Base-by-base conservation (phyloP, 2,329 filamentous ascomycete species). In the Biscogniauxia marginata region DNA sequence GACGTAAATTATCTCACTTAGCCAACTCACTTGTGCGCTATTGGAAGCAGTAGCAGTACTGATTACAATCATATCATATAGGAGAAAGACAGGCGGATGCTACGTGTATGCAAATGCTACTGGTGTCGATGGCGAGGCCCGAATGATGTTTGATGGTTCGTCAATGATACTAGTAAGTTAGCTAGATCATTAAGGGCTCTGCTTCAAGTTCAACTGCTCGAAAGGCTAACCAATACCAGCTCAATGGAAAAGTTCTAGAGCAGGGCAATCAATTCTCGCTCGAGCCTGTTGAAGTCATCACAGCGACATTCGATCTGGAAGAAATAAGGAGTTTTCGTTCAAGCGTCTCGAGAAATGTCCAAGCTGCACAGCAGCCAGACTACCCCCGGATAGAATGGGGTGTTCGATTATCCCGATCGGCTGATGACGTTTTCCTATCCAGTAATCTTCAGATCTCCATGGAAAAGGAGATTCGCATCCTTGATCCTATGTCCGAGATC, bases 401-500 rank as follows among this genome's bases (percentile, higher is more conserved):
- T 19, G 44, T 59, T 30, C 16, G 18, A 23, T 22, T 61, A 46
- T 55, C 49, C 2, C 52, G 52, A 11, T 52, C 56, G 7, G 56
- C 52, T 16, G 57, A 61, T n/a, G 51, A 55, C 3, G 52, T 60
- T 9, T 58, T 46, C 16, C 21, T 58, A 11, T 54, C 56, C 3
- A n/a, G 21, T 2, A 18, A 7, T 23, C 56, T 56, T n/a, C 34
- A 54, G n/a, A 30, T 60, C 11, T 58, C 58, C 4, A 43, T n/a
- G 9, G 53, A 44, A n/a, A 56, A 51, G 47, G 23, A 58, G 20
- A 50, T 60, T 46, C 53, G 21, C 18, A 54, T 60, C 23, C 53
- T 60, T 22, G 58, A 60, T n/a, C 55, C 58, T 1, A 60, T 60
- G 58, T 49, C 53, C 23, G 58, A 60, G 43, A 58, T 60, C 24